Conservation (phyloP, 75 land plant genomes). For the Isoetes taiwanensis region DNA sequence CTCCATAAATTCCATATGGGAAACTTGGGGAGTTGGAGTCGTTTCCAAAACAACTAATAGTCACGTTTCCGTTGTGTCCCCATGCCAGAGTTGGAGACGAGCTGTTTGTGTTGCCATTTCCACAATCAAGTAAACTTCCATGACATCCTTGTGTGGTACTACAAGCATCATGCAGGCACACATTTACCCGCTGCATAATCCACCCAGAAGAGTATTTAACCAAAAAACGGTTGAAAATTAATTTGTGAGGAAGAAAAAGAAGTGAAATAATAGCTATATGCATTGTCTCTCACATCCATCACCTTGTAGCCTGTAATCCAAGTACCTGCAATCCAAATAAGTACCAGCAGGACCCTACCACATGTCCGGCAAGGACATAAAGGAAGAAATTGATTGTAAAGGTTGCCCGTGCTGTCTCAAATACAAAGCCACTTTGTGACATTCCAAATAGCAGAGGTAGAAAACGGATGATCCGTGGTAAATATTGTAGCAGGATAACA, state of each 20-base stretch:
- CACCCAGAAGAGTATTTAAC: background rate
- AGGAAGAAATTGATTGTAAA: constrained; percentile 78
- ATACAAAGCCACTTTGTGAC: constrained; percentile 74
- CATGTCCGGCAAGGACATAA: constrained; percentile 66
- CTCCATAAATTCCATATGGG: constrained; percentile 59
- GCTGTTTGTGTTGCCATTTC: too few relatives aligned
- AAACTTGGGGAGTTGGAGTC: constrained; percentile 23
- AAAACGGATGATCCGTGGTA: constrained; percentile 57
- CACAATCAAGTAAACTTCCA: too few relatives aligned
- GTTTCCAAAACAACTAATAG: background rate
- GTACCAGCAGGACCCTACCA: constrained; percentile 95
- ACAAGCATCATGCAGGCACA: too few relatives aligned
- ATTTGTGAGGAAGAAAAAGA: background rate
- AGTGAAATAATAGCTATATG: background rate
- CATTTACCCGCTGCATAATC: too few relatives aligned
- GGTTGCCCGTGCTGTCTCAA: constrained; percentile 97
- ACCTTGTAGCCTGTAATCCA: background rate
- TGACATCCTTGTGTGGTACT: too few relatives aligned
- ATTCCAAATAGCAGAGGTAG: constrained; percentile 67
- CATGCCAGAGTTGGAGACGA: too few relatives aligned
- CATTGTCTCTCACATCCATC: background rate
- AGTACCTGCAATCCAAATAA: constrained; percentile 93
- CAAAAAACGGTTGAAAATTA: too few relatives aligned
- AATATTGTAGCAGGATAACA: constrained; percentile 56
- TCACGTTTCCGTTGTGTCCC: background rate